Base-by-base conservation (phyloP, 495 filamentous ascomycete genomes). In the Aspergillus diversus region DNA sequence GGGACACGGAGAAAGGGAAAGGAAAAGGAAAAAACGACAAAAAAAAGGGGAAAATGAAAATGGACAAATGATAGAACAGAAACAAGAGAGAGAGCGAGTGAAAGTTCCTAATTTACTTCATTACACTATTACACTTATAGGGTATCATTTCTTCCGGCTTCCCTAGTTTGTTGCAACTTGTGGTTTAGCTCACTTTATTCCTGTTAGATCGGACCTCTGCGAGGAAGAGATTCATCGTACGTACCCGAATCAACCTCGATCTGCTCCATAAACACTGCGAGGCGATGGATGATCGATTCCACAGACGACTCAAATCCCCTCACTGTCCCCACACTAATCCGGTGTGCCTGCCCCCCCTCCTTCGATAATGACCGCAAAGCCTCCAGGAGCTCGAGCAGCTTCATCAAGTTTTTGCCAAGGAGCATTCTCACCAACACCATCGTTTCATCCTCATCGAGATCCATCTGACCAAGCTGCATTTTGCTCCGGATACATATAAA, bases 401-500 rank as follows among this genome's bases (percentile, higher is more conserved):
- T 66, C 43, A 72, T 63, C 37, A 70, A 63, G 57, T 59, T 71
- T 16, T 71, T 67, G 6, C 59, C 62, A 7, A 77, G 55, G 0
- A 77, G 60, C 17, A 66, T 71, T 2, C 71, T 65, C 13, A 75
- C 69, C 32, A 75, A 60, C 21, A 75, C 15, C n/a, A 54, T 57
- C 4, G 66, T 54, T 46, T 75, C 72, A n/a, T 59, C 57, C 6
- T 73, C 73, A 31, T 77, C 72, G 3, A 77, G 63, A 17, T 77
- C 72, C 33, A 66, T 73, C 52, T 71, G 57, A 0, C 75, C 75
- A 7, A 76, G 58, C 16, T 64, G 64, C 27, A 72, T 67, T 48
- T 70, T 73, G 47, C 70, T 77, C 32, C 72, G 67, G 21, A 77
- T 62, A 34, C 73, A 77, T 17, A 77, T 67, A 39, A 72, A 69